Percentiles rank a stretch among this genome's conserved stretches.
These are phyloP conservation scores for Calocera cornea DNA, from an alignment of 768 basidiomycete species.

Conservation along the genomic window DNA sequence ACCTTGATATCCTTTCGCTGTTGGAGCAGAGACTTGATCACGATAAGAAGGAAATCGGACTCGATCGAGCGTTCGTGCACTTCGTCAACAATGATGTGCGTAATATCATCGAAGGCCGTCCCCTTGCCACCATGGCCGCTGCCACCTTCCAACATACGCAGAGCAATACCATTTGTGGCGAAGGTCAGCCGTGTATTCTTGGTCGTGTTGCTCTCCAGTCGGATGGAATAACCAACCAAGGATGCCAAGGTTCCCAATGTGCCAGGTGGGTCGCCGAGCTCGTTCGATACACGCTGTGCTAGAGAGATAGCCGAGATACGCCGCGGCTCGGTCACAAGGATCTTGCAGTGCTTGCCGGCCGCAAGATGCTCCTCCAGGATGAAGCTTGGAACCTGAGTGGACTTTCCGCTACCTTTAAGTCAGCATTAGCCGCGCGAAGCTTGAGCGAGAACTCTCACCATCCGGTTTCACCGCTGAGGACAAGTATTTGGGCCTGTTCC, in stretches of 20 bases:
- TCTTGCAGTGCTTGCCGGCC: constrained; percentile 69
- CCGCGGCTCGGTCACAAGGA: constrained; percentile 90
- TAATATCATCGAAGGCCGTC: constrained; percentile 85
- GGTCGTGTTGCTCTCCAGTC: constrained; percentile 76
- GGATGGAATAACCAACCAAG: constrained; percentile 86
- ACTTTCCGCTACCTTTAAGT: constrained; percentile 63
- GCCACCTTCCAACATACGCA: constrained; percentile 90
- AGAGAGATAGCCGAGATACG: constrained; percentile 93
- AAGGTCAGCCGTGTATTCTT: constrained; percentile 67
- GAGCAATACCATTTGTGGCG: constrained; percentile 87
- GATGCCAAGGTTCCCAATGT: constrained; percentile 63
- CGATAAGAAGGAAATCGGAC: constrained; percentile 90
- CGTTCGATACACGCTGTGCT: constrained; percentile 85
- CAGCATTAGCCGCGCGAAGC: constrained; percentile 4
- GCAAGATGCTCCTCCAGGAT: constrained; percentile 82
- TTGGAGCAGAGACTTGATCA: constrained; percentile 67
- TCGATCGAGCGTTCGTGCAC: constrained; percentile 96
- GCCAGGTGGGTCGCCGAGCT: constrained; percentile 74
- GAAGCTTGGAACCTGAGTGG: constrained; percentile 88
- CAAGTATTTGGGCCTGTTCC: constrained; percentile 66
- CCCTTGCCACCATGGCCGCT: constrained; percentile 53
- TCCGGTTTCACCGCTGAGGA: constrained; percentile 73
- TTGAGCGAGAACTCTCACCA: constrained; percentile 32
- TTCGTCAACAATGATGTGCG: constrained; percentile 96
- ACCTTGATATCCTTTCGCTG: constrained; percentile 78